Base-by-base conservation (phyloP, 345 rosid genomes). In the Punica granatum region DNA sequence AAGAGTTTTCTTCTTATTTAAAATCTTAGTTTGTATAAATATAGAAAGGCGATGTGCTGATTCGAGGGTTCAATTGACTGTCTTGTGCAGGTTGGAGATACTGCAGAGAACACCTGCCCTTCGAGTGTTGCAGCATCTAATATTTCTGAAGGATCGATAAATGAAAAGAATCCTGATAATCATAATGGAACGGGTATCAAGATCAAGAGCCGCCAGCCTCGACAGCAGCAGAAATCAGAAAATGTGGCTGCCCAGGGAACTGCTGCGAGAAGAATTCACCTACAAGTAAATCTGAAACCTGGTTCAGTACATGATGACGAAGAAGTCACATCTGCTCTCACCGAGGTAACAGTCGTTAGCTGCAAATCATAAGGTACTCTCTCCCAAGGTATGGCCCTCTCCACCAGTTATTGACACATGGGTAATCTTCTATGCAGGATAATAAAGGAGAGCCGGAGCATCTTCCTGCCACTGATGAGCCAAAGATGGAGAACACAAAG, bases 211-310 rank as follows among this genome's bases (percentile, higher is more conserved):
- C 86, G 80, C 34, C 85, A 70, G 70, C 68, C 81, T 74, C 83
- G 60, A 48, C 69, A 71, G 19, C 78, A 28, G 31, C 71, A 71
- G 21, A 61, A 56, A 67, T 67, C 81, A 7, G 77, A 62, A 65
- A 68, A 67, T 64, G 41, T 73, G 23, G 59, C 11, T 34, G 1
- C 21, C 70, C 93, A 85, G 67, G 95, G 92, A 56, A 88, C 79
- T 69, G 93, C 92, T 72, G 72, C 76, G 30, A 82, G 90, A 74
- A 86, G 95, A 77, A 63, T 90, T 69, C 88, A 72, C 18, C 69
- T 92, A 72, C 86, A 73, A 72, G 48, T 60, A 31, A 67, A 67
- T 39, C 21, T 0, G n/a, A 31, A 65, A 60, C 33, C 56, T 25
- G 68, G 44, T 68, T 36, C 67, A n/a, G 66, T 66, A 64, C 5